Conservation (phyloP, 306 rosid species). For the Betula pendula region DNA sequence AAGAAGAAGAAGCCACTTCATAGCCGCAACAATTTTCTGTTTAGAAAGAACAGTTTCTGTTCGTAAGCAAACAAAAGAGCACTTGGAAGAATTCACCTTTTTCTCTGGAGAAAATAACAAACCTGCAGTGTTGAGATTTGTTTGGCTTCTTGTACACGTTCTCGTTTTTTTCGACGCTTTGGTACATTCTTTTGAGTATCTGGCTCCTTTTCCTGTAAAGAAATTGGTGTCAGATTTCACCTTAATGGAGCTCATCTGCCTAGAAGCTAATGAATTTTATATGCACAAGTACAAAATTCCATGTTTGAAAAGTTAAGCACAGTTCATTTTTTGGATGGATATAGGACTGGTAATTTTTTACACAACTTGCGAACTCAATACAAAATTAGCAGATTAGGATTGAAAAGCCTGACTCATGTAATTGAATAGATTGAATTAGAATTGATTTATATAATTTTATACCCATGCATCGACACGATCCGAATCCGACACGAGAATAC, state of each 20-base stretch:
- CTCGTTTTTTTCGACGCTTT: conserved; percentile 65
- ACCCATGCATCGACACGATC: too few relatives aligned
- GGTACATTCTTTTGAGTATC: conserved; percentile 50
- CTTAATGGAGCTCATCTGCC: background rate
- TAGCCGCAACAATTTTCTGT: conserved; percentile 56
- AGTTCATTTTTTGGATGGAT: background rate
- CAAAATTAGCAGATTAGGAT: too few relatives aligned
- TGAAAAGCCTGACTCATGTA: too few relatives aligned
- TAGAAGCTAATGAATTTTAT: conserved; percentile 1
- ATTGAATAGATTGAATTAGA: too few relatives aligned
- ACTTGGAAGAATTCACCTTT: background rate
- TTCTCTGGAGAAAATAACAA: conserved; percentile 21
- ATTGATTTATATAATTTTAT: too few relatives aligned
- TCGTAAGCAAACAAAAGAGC: conserved; percentile 24
- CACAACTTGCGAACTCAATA: too few relatives aligned
- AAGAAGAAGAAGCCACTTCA: conserved; percentile 56
- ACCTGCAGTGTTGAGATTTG: conserved; percentile 72
- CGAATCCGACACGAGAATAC: too few relatives aligned
- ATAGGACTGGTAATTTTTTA: background rate
- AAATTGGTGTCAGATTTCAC: conserved; percentile 18
- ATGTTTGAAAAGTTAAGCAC: background rate
- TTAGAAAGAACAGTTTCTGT: conserved; percentile 9
- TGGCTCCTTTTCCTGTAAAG: conserved; percentile 61
- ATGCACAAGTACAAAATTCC: background rate
- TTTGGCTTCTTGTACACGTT: conserved; percentile 43